Evolutionary conservation across 1,284 basidiomycete species (phyloP), one percentile per base, ranked within the genome.

Genomic region (Puccinia triticina): DNA sequence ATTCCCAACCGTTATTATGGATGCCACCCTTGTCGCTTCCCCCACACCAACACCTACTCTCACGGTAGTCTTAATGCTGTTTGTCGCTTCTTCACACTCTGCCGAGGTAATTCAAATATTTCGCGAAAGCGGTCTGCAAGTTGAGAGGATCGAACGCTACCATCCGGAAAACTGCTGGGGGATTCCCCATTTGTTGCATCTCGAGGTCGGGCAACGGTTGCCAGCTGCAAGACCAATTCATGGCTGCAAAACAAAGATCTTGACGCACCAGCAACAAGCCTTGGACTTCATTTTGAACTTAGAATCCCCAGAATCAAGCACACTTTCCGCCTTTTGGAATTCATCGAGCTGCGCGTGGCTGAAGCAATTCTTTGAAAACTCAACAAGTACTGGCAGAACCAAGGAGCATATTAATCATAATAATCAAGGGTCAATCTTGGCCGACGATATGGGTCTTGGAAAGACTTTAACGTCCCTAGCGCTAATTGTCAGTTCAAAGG

Each of bases 161-260:
- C 32, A 32, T 43, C 32, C 64, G 37, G 32, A 37, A 67, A 37
- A 67, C 12, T 67, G 21, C 23, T 23, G 5, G 16, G 64, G 64
- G n/a, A 67, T 67, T 37, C 64, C 64, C 40, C 64, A 67, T 67
- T 43, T 14, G 14, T 67, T n/a, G 40, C 64, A 67, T 67, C 64
- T 34, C 14, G n/a, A 67, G 12, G 64, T 37, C n/a, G 40, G 34
- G 34, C 32, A n/a, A 21, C 29, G 40, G 55, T 26, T 5, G 21
- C 2, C 26, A 2, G 23, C 55, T 5, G 21, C 55, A 11, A 34
- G 11, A 67, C 16, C 40, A 40, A 67, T 37, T 67, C 34, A 67
- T n/a, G 64, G 64, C 34, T 67, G 64, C 40, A 14, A 43, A 34
- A 67, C 64, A 21, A 18, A 2, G 3, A 2, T 37, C 40, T 67